These are phyloP conservation scores for Boletus tomentosulus DNA, from an alignment of 768 basidiomycete species.

Conservation along the genomic window DNA sequence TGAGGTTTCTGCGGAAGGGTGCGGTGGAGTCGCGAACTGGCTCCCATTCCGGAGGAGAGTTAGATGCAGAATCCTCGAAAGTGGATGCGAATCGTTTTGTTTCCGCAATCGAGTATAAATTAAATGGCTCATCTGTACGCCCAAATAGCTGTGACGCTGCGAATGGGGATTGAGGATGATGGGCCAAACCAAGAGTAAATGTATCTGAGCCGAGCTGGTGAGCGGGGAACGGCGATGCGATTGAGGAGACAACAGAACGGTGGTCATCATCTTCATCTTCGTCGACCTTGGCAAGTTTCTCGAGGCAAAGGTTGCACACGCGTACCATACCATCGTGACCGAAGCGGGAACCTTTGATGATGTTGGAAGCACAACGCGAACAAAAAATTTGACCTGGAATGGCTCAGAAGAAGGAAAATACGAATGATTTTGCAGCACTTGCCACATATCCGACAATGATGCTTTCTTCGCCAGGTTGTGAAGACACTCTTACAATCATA, in stretches of 20 bases:
- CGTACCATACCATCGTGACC: constrained; percentile 94
- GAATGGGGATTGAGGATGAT: constrained; percentile 80
- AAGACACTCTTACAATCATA: constrained; percentile 95
- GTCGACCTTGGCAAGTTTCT: constrained; percentile 82
- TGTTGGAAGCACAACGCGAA: constrained; percentile 92
- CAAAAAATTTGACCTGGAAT: constrained; percentile 90
- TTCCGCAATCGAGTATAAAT: constrained; percentile 79
- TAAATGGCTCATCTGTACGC: constrained; percentile 72
- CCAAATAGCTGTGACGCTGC: constrained; percentile 83
- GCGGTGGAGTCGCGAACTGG: constrained; percentile 53
- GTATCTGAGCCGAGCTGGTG: constrained; percentile 64
- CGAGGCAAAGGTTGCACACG: constrained; percentile 93
- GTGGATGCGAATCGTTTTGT: constrained; percentile 53
- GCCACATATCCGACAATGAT: constrained; percentile 98
- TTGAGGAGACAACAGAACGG: constrained; percentile 72
- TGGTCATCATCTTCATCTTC: constrained; percentile 89
- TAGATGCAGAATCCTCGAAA: constrained; percentile 51
- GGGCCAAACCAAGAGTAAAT: constrained; percentile 34
- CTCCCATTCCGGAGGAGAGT: constrained; percentile 49
- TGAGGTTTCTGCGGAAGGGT: constrained; percentile 70
- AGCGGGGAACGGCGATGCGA: constrained; percentile 66
- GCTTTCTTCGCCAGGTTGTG: constrained; percentile 91
- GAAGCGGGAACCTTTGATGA: constrained; percentile 91
- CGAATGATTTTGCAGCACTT: constrained; percentile 18
- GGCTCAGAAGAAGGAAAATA: neutral